Evolutionary conservation across 768 basidiomycete genomes (phyloP), one percentile per base, ranked within the genome.

Genomic region (Mycena sanguinolenta): DNA sequence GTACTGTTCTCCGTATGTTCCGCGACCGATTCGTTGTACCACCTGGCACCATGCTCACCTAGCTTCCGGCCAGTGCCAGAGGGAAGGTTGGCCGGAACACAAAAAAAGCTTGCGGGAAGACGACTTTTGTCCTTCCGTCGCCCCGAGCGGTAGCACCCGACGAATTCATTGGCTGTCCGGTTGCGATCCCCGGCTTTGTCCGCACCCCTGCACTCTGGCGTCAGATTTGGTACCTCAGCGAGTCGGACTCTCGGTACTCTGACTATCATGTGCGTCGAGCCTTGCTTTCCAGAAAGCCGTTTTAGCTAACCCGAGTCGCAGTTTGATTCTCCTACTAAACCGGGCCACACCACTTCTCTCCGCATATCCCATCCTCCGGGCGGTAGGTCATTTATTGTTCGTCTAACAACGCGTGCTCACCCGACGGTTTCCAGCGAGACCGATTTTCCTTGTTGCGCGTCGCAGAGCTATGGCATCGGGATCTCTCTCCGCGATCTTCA

Each of bases 101-200:
- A 69, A 69, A 25, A n/a, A 62, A 58, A n/a, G 39, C 38, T 6
- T 70, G 69, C 32, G 58, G 58, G 6, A 5, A 59, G 14, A 9
- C 50, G 19, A 49, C 38, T 17, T 70, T 64, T 23, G 63, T 60
- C 39, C 63, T 39, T 1, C 27, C 21, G 16, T 70, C 2, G 28
- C 58, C 19, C 63, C n/a, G n/a, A n/a, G n/a, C 69, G 1, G n/a
- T 30, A 36, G 63, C 12, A 8, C 55, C 46, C 0, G 52, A 8
- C 21, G 62, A 58, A 19, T 70, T 70, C 50, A 65, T 70, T 6
- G 67, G 67, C 0, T 69, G 67, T 50, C 67, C 67, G 0, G 17
- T 38, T 3, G 21, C 61, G 6, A 53, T n/a, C 17, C 23, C 28
- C 7, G 60, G 67, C 28, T 63, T 36, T 44, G n/a, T 54, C 12